Base-by-base conservation (phyloP, 208 protist species). In the Phytomonas sp. region DNA sequence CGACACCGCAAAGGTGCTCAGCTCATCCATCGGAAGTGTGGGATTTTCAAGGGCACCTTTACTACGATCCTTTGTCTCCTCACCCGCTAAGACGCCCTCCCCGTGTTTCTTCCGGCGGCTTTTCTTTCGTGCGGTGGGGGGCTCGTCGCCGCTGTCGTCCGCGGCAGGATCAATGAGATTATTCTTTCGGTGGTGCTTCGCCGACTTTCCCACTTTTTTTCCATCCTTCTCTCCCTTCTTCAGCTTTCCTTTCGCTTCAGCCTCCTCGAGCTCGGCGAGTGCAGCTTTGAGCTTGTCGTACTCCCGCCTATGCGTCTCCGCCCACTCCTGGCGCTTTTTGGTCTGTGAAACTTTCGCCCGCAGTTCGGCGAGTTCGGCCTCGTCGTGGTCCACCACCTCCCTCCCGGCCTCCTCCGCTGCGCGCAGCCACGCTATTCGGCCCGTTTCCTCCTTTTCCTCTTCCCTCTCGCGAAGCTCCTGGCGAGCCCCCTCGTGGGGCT, bases 291-390 rank as follows among this genome's bases (percentile, higher is more conserved):
- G 72, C 60, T 73, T 69, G 14, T 73, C 63, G 64, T 70, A 74
- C 40, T 78, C 73, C 29, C 45, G 70, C 62, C 77, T 66, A 42
- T 73, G 71, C 31, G 74, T 34, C 71, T 83, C 75, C 49, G 76
- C 65, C 14, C 49, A 36, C 6, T 67, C 63, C 26, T 70, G 72
- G 61, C 63, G 69, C 52, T 37, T 60, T 29, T 61, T 62, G 31
- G 66, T 77, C 34, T 73, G 69, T 5, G 62, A 70, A 14, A 71
- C 81, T 0, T 76, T 56, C 7, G 59, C 61, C 33, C 75, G 77
- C 73, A 82, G 68, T 29, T 61, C 63, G 14, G 73, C 68, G 66
- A 88, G 75, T 73, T 91, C 86, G 29, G 75, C 77, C 42, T 91
- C 86, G 66, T 81, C 87, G 0, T 81, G 80, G 71, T 91, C 86